Evolutionary conservation across 305 asterid genomes (phyloP).

Genomic region (Solanum chacoense): DNA sequence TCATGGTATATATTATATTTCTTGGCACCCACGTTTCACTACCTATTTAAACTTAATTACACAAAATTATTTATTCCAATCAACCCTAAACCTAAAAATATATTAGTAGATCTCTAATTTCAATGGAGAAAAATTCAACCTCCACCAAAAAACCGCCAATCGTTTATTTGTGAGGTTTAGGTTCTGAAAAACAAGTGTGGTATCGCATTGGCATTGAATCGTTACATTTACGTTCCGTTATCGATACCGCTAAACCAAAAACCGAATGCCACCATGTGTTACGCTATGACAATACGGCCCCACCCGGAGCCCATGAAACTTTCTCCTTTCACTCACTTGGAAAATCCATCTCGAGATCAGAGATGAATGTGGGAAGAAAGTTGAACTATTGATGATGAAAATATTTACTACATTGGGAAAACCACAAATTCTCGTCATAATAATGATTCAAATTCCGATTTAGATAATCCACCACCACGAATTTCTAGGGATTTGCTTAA

Average conservation of each 20-base stretch:
- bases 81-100: neutral
- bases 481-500: no score
- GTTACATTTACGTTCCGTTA: neutral
- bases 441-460: no score
- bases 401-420: no score
- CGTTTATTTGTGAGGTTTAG: neutral
- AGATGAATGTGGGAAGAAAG: no score
- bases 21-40: neutral
- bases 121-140: neutral
- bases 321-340: neutral
- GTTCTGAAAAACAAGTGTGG: neutral
- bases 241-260: neutral
- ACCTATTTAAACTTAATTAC: neutral
- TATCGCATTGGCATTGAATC: neutral
- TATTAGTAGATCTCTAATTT: neutral
- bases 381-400: no score
- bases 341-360: no score
- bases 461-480: no score
- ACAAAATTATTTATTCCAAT: neutral
- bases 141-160: neutral
- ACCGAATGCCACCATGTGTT: neutral
- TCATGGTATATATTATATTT: neutral
- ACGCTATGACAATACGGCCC: no score
- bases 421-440: no score
- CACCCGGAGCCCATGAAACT: neutral